Base-by-base conservation (phyloP, 257 asterid species). In the Fraxinus quadrangulata region DNA sequence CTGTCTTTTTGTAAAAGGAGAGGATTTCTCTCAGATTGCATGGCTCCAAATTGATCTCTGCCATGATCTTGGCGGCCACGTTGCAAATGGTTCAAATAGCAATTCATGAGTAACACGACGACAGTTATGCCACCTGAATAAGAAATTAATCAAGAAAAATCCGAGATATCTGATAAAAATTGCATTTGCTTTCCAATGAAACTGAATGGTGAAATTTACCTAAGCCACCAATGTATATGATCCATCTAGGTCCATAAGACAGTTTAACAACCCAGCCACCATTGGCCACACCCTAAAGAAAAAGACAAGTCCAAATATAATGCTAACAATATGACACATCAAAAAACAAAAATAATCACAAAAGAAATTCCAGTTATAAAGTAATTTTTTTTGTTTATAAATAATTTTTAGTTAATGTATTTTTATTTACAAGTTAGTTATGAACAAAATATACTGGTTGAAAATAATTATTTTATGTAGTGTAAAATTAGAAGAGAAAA, bases 211-310 rank as follows among this genome's bases (percentile, higher is more conserved):
- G 77, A 73, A 83, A 70, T 34, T 70, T 85, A 94, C 97, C 94
- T 85, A 88, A 67, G 70, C 93, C 92, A 68, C 79, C 61, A 73
- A 90, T 26, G 79, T 92, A 94, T 68, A 87, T 85, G 71, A 87
- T 45, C 97, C 97, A 91, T 67, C 96, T 88, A 75, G 92, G 97
- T 75, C 87, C 92, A 77, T 89, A 92, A 34, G 94, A 88, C 71
- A 94, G 72, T 80, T 87, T 85, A 75, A 94, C 85, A 74, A 61
- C 59, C 86, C 87, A 86, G 79, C 80, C 82, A 66, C 85, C 86
- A 56, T 74, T 76, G 33, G 67, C 80, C 68, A 78, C 63, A 68
- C 87, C 94, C 97, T 94, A 78, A 78, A 86, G 76, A 47, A 51
- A 82, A 16, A 74, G 36, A 68, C 78, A 78, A 77, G 75, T 17